Evolutionary conservation across 2,329 filamentous ascomycete genomes (phyloP).

Genomic region (Alternaria ethzedia): DNA sequence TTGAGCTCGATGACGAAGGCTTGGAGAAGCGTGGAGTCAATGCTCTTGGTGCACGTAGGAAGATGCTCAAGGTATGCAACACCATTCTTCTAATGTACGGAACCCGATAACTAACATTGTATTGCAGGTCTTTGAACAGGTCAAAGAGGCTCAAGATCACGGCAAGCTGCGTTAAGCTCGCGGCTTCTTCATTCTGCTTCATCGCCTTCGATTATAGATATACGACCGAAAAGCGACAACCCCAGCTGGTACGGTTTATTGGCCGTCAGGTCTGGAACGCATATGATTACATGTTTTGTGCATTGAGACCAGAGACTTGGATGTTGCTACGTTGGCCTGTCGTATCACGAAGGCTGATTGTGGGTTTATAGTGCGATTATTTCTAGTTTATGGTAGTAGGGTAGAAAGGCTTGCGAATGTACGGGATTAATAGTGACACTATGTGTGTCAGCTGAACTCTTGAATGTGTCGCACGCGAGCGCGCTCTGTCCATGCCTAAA

Average conservation of each 20-base stretch:
- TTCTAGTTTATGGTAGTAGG: conserved; percentile 12
- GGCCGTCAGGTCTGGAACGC: conserved; percentile 34
- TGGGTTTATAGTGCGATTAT: conserved; percentile 9
- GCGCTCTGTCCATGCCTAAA: background rate
- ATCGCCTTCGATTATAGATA: conserved; percentile 23
- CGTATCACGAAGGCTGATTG: conserved; percentile 7
- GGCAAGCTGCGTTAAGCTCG: conserved; percentile 48
- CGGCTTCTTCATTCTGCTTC: conserved; percentile 1
- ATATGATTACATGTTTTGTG: conserved; percentile 26
- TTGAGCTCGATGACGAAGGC: conserved; percentile 91
- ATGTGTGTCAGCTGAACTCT: background rate
- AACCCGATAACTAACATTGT: conserved; percentile 36
- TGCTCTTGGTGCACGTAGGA: conserved; percentile 89
- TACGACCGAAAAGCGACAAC: conserved; percentile 28
- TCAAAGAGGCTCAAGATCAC: conserved; percentile 67
- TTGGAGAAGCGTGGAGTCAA: conserved; percentile 93
- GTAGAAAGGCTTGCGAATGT: conserved; percentile 3
- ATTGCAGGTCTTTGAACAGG: conserved; percentile 87
- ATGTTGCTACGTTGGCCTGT: conserved; percentile 15
- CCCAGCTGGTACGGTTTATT: conserved; percentile 32
- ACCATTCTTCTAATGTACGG: background rate
- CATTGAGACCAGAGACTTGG: conserved; percentile 10
- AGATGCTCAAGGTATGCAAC: conserved; percentile 86
- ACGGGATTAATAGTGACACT: conserved; percentile 1
- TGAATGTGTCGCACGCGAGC: background rate